These are phyloP conservation scores for Prunus yedoensis DNA, from an alignment of 331 rosid species.

Conservation along the genomic window DNA sequence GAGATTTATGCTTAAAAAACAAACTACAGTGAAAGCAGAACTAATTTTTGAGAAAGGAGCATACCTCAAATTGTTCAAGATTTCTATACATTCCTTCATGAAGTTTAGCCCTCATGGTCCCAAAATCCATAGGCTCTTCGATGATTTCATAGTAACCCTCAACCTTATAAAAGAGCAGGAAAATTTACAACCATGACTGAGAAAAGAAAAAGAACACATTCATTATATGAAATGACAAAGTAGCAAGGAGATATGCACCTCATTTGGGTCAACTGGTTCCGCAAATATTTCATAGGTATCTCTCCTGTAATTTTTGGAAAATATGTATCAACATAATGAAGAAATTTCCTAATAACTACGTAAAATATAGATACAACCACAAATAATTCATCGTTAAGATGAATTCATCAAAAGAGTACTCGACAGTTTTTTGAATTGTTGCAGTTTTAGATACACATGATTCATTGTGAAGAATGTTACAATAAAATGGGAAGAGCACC, in stretches of 20 bases:
- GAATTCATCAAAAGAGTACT: too few species aligned
- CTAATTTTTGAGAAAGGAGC: conserved; percentile 21
- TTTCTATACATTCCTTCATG: conserved; percentile 65
- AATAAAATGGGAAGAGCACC: neutral
- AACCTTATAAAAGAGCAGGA: conserved; percentile 40
- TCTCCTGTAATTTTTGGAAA: conserved; percentile 40
- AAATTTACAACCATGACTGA: conserved; percentile 12
- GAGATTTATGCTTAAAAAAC: too few species aligned
- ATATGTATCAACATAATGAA: conserved; percentile 7
- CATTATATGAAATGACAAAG: neutral
- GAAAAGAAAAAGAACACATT: conserved; percentile 1
- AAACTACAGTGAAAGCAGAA: neutral
- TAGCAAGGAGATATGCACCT: conserved; percentile 36
- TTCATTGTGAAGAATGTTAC: neutral
- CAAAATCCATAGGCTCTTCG: conserved; percentile 78
- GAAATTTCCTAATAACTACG: neutral
- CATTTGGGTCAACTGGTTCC: conserved; percentile 65
- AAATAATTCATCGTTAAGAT: neutral
- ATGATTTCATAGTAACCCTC: conserved; percentile 55
- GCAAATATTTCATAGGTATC: conserved; percentile 69
- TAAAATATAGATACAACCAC: neutral
- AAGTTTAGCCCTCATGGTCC: conserved; percentile 82
- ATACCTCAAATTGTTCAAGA: conserved; percentile 69
- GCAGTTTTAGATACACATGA: neutral
- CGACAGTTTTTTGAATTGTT: too few species aligned